Evolutionary conservation across 2,329 filamentous ascomycete genomes (phyloP), one percentile per base, ranked within the genome.

Genomic region (Epichloe amarillans): DNA sequence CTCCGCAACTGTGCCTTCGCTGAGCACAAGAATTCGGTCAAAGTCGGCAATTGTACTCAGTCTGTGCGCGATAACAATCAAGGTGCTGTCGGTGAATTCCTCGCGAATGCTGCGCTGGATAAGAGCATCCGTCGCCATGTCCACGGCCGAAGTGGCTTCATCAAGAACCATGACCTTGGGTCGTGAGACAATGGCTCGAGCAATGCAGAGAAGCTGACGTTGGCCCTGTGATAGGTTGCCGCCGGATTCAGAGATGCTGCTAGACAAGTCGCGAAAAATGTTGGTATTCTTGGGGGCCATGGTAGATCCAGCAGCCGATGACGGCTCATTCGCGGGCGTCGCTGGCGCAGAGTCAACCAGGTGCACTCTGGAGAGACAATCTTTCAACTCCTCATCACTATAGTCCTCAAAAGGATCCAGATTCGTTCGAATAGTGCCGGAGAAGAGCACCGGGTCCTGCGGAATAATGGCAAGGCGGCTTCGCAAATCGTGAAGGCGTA

Each of bases 121-220:
- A 26, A 87, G 73, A 1, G 75, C 70, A 61, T 90, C 86, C 0
- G 86, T 89, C 40, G 75, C 72, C 82, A 88, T 87, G 63, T 89
- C 86, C 2, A 90, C 84, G 0, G 86, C 84, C 3, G 79, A 83
- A 0, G 86, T 91, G 0, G 86, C 86, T 67, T 90, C 86, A 62
- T 91, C 86, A 1, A 90, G 75, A 1, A 90, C 80, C 77, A 91
- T 84, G 58, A 91, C 80, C 61, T 84, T 84, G 3, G 86, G 84
- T 0, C 82, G 75, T 0, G 79, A 75, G 23, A 88, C 80, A 57
- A 88, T 87, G 47, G 82, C 84, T 47, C 81, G 81, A 1, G 84
- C 84, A 4, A 88, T 77, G 59, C 84, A 88, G 38, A 89, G 75
- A 0, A 88, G 80, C 64, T 89, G 85, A 3, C 85, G 76, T 64